Evolutionary conservation across 495 filamentous ascomycete genomes (phyloP), one percentile per base, ranked within the genome.

Genomic region (Annulohypoxylon moriforme): DNA sequence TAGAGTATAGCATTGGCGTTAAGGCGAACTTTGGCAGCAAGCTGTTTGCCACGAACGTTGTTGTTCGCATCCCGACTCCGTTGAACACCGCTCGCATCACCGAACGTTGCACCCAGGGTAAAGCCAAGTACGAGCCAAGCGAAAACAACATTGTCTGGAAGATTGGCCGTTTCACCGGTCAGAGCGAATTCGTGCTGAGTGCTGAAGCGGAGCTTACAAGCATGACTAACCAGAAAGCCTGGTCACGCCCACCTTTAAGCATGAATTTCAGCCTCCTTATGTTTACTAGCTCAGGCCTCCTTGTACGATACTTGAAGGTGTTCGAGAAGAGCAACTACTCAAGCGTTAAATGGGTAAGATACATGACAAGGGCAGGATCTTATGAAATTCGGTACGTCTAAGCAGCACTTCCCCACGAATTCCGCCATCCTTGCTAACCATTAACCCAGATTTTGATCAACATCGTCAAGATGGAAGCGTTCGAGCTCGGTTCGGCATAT

Each of bases 281-380:
- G 96, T 99, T 99, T 80, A 99, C 96, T 36, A 94, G 91, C 75
- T 93, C 90, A 1, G 96, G 96, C 14, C 79, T 99, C 74, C 77
- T 99, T 70, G 96, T 99, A 55, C 82, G 96, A 44, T 99, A 99
- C 81, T 82, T 99, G 65, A 99, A 99, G 84, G 96, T 99, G 25
- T 99, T 99, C 83, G 96, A 99, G 86, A 99, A 99, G 89, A 93
- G 86, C 78, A 98, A 98, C 81, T 99, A 99, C 77, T 94, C 91
- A 63, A 96, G 92, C 73, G 96, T 99, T 9, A 99, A 99, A 77
- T 99, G 96, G 96, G 96, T 99, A 71, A 84, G 96, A 74, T 99
- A 99, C 81, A 99, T 99, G 96, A 99, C 96, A 29, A 87, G 96
- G 52, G 96, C 95, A 16, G 92, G 92, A 14, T 91, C 87, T 77